Evolutionary conservation across 176 grass and related monocot species (phyloP), one percentile per base, ranked within the genome.

Genomic region (Triticum turgidum): DNA sequence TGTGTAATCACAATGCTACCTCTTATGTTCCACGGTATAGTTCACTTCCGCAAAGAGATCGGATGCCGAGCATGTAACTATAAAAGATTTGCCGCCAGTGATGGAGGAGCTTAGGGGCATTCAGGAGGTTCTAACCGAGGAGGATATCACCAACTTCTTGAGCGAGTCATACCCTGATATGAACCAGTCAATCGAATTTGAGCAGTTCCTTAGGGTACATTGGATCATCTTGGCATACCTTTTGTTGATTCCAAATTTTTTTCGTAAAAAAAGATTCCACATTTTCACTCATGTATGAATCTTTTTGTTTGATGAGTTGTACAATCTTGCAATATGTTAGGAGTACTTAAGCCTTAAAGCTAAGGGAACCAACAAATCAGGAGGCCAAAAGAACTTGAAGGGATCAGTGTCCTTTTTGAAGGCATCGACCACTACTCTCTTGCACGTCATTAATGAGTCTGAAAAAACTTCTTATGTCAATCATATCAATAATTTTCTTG

Each of bases 391-490:
- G 80, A 91, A 91, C 21, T 10, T 88, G 24, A 95, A 98, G 63
- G 92, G 89, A 24, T 95, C 97, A 21, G 95, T 94, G 10, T 98
- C 96, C 25, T 98, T 98, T 89, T 86, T 98, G 86, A 98, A 95
- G 81, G 88, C 96, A 41, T 93, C 96, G 24, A 98, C 93, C n/a
- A 98, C 96, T 20, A 98, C 96, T 65, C 89, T 92, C 71, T 64
- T 98, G 78, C 96, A 98, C 38, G 90, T 93, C 34, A 98, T 98
- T 69, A 98, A 98, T 11, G 96, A 94, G 73, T 92, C 93, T 10
- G 96, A 98, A 80, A 98, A 98, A 81, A 66, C 76, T 72, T 98
- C 96, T 63, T 98, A 98, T 79, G 96, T 98, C 37, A 86, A 94
- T 61, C 96, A 98, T 70, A 98, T 98, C 85, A 98, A 98, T 44